Evolutionary conservation across 108 stramenopile species (phyloP).

Genomic region (Cyclotella choctawhatcheeana): DNA sequence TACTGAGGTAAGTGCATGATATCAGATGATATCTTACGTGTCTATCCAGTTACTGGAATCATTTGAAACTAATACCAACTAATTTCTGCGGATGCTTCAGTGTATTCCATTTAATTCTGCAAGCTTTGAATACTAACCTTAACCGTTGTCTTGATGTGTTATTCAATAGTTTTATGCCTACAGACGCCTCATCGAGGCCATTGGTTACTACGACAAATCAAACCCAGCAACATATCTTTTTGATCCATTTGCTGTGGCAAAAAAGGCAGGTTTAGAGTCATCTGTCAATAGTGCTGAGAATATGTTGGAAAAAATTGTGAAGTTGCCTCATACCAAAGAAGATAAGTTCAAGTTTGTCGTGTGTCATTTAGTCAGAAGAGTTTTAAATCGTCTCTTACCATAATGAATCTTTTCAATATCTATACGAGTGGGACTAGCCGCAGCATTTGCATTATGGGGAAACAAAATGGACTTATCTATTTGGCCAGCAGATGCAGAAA

Average conservation of each 20-base stretch:
- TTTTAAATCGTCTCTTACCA: too few relatives aligned
- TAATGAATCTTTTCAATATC: too few relatives aligned
- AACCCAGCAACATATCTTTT: slow-evolving; percentile 71
- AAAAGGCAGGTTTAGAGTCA: slow-evolving; percentile 73
- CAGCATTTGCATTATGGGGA: slow-evolving; percentile 91
- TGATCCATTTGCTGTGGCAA: slow-evolving; percentile 89
- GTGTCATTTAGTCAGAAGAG: too few relatives aligned
- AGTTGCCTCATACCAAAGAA: slow-evolving; percentile 58
- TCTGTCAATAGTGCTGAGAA: slow-evolving; percentile 74
- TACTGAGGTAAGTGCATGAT: slow-evolving; percentile 70
- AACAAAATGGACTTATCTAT: slow-evolving; percentile 96
- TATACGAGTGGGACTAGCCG: slow-evolving; percentile 57
- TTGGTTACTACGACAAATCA: slow-evolving; percentile 81
- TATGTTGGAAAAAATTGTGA: slow-evolving; percentile 66
- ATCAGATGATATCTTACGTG: not conserved
- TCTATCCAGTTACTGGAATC: too few relatives aligned
- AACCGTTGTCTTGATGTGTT: not conserved
- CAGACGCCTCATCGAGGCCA: slow-evolving; percentile 79
- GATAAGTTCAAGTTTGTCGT: slow-evolving; percentile 36
- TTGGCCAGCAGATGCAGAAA: slow-evolving; percentile 89
- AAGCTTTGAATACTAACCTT: not conserved
- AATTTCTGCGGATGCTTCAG: too few relatives aligned
- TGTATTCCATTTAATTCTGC: too few relatives aligned
- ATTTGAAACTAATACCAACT: too few relatives aligned
- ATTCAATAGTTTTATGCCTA: slow-evolving; percentile 87